These are phyloP conservation scores for Yarrowia deformans DNA, from an alignment of 805 yeast species.

Conservation along the genomic window DNA sequence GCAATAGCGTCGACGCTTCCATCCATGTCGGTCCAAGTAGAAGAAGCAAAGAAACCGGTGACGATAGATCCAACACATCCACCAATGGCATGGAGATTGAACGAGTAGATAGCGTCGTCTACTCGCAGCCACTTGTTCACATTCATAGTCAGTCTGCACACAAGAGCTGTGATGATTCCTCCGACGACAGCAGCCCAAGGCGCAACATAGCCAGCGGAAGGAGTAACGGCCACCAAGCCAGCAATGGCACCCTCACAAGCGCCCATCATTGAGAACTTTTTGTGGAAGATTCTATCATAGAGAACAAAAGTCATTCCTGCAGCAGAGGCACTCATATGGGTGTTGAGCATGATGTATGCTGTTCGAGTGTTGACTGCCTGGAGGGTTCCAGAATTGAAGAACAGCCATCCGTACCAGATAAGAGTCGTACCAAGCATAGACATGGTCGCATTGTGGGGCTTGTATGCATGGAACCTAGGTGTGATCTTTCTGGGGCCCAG, in stretches of 20 bases:
- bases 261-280: slow-evolving; percentile 92
- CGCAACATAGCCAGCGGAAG: slow-evolving; percentile 95
- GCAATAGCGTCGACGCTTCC: slow-evolving; percentile 42
- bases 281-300: slow-evolving; percentile 62
- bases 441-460: slow-evolving; percentile 69
- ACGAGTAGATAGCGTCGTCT: slow-evolving; percentile 95
- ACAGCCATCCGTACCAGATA: slow-evolving; percentile 80
- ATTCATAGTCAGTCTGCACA: slow-evolving; percentile 12
- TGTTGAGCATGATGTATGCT: slow-evolving; percentile 55
- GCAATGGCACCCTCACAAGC: slow-evolving; percentile 93
- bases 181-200: slow-evolving; percentile 55
- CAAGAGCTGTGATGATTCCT: slow-evolving; percentile 12
- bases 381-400: slow-evolving; percentile 78
- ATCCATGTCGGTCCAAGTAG: slow-evolving; percentile 23
- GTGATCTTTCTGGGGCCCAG: slow-evolving; percentile 65
- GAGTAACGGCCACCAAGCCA: slow-evolving; percentile 94
- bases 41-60: slow-evolving; percentile 84
- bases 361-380: slow-evolving; percentile 49
- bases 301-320: slow-evolving; percentile 57
- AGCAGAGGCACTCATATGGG: slow-evolving; percentile 60
- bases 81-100: slow-evolving; percentile 90
- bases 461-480: slow-evolving; percentile 60
- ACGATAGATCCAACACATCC: slow-evolving; percentile 80
- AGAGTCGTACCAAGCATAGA: slow-evolving; percentile 72
- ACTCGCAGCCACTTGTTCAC: slow-evolving; percentile 62